These are phyloP conservation scores for Myxozyma vanderwaltii DNA, from an alignment of 805 yeast species.

Conservation along the genomic window DNA sequence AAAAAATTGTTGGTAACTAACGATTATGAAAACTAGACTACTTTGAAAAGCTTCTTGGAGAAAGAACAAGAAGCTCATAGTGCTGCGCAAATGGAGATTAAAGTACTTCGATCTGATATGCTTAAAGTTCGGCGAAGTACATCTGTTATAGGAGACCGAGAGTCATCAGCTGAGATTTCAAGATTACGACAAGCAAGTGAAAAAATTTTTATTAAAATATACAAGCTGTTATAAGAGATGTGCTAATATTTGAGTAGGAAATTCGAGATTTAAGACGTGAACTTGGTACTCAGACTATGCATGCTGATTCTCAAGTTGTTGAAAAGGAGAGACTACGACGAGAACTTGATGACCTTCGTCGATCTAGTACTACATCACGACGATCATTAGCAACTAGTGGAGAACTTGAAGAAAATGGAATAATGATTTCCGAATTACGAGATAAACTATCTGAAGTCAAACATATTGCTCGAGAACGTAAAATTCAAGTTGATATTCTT, in stretches of 20 bases:
- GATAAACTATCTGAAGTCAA: conserved; percentile 25
- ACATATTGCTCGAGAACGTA: conserved; percentile 31
- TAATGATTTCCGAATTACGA: conserved; percentile 20
- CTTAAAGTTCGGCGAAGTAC: conserved; percentile 23
- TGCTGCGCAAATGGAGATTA: conserved; percentile 24
- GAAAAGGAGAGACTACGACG: conserved; percentile 29
- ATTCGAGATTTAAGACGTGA: conserved; percentile 30
- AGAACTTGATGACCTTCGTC: conserved; percentile 27
- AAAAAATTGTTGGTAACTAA: too few species aligned
- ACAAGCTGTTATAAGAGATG: too few species aligned
- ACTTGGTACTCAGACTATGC: conserved; percentile 17
- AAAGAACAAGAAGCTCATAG: conserved; percentile 26
- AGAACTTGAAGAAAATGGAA: conserved; percentile 19
- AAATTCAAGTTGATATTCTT: conserved; percentile 30
- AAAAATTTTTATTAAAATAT: too few species aligned
- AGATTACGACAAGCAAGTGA: conserved; percentile 21
- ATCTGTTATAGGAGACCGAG: conserved; percentile 23
- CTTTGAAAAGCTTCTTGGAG: conserved; percentile 19
- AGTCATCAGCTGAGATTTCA: conserved; percentile 14
- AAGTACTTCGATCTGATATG: conserved; percentile 20
- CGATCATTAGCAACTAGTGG: conserved; percentile 15
- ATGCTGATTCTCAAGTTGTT: conserved; percentile 7
- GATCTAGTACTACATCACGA: conserved; percentile 8
- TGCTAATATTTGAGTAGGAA: conserved; percentile 4
- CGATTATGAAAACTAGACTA: too few species aligned